A percentile compares a stretch with the other conserved stretches of the same genome.
Conservation (phyloP, 371 early-diverging fungal genomes). For the Rhizopus delemar region DNA sequence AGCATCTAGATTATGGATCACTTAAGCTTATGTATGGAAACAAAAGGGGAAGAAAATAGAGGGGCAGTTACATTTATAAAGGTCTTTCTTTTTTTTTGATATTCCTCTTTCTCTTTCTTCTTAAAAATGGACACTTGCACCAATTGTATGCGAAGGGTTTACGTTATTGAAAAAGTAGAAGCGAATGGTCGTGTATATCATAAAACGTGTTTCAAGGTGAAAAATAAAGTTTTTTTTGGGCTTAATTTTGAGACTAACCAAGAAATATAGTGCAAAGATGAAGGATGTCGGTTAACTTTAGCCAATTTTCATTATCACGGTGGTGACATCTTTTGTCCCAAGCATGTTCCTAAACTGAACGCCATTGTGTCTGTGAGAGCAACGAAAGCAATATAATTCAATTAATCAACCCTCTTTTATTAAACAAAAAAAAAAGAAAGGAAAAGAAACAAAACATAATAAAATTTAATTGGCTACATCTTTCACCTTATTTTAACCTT, state of each 20-base stretch:
- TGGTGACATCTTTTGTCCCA: slow-evolving; percentile 39
- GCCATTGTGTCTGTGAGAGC: too few species aligned
- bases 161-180: slow-evolving; percentile 64
- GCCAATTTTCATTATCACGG: slow-evolving; percentile 39
- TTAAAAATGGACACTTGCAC: slow-evolving; percentile 33
- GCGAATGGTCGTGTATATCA: slow-evolving; percentile 61
- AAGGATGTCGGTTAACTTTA: slow-evolving; percentile 41
- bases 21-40: neutral
- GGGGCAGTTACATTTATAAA: neutral
- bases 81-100: neutral
- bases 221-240: slow-evolving; percentile 4
- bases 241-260: slow-evolving; percentile 20
- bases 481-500: too few species aligned
- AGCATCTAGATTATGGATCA: neutral
- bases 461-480: too few species aligned
- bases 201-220: slow-evolving; percentile 30
- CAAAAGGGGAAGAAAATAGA: neutral
- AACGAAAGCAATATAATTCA: too few species aligned
- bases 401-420: too few species aligned
- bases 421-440: too few species aligned
- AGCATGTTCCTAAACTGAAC: slow-evolving; percentile 43
- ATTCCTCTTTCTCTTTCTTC: neutral
- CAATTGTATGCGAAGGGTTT: slow-evolving; percentile 59
- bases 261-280: neutral
- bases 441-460: too few species aligned